Evolutionary conservation across 1,284 basidiomycete genomes (phyloP).

Genomic region (Cutaneotrichosporon curvatum): DNA sequence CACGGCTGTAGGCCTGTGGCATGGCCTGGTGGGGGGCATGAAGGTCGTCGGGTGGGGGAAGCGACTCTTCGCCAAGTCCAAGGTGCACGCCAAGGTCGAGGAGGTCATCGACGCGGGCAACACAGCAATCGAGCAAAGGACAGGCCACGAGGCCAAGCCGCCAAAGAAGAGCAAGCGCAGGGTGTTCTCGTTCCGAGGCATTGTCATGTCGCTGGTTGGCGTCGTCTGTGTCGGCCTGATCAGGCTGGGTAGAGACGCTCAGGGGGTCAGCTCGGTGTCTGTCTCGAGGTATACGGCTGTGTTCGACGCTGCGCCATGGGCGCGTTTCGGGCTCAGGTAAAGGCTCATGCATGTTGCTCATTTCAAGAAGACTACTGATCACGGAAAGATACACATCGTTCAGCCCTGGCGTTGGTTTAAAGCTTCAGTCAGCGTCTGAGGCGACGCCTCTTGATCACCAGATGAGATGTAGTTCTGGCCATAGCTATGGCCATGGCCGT

Average conservation of each 20-base stretch:
- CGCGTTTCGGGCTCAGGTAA: slow-evolving; percentile 9
- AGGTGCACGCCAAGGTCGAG: slow-evolving; percentile 1
- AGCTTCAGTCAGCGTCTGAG: too few relatives aligned
- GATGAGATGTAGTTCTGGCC: too few relatives aligned
- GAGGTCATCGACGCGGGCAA: slow-evolving; percentile 1
- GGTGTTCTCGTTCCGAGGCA: slow-evolving; percentile 20
- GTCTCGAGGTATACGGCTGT: slow-evolving; percentile 30
- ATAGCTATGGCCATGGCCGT: too few relatives aligned
- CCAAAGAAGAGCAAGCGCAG: neutral
- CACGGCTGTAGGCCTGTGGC: slow-evolving; percentile 23
- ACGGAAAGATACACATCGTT: too few relatives aligned
- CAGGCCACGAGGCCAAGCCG: neutral
- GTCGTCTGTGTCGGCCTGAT: slow-evolving; percentile 27
- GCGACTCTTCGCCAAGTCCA: slow-evolving; percentile 2
- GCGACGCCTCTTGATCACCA: too few relatives aligned
- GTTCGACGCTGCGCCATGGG: slow-evolving; percentile 22
- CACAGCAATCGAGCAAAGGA: neutral
- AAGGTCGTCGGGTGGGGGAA: slow-evolving; percentile 34
- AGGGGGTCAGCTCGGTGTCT: slow-evolving; percentile 17
- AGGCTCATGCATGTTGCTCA: neutral
- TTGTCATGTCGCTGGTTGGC: slow-evolving; percentile 23
- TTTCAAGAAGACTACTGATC: too few relatives aligned
- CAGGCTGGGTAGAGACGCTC: slow-evolving; percentile 25
- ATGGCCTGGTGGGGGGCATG: slow-evolving; percentile 30
- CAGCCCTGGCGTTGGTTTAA: too few relatives aligned